phyloP scores from a whole-genome alignment of 805 yeast genomes.

The Cyberlindnera maritima region DNA sequence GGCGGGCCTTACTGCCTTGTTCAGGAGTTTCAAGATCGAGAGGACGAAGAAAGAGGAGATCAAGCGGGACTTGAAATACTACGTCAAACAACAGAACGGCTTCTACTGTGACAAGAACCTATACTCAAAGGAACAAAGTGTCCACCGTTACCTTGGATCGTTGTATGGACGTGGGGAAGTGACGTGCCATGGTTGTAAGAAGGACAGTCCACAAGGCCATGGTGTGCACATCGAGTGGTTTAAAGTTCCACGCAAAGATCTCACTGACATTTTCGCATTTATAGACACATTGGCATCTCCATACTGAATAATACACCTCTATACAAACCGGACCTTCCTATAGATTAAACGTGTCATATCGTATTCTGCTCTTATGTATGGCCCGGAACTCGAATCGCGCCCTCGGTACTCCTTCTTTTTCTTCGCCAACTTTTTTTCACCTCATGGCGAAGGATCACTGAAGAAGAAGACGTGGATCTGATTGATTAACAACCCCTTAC shows the following conservation, averaged over 20 bases:
- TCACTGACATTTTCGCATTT: conserved; percentile 10
- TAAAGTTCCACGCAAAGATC: conserved; percentile 18
- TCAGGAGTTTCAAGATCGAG: conserved; percentile 8
- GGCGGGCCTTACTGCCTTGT: conserved; percentile 3
- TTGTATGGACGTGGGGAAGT: conserved; percentile 25
- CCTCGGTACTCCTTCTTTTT: conserved; percentile 2
- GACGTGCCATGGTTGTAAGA: conserved; percentile 24
- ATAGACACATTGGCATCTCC: conserved; percentile 16
- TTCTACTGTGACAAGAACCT: conserved; percentile 15
- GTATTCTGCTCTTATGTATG: neutral
- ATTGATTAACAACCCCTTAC: neutral
- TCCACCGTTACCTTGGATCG: conserved; percentile 18
- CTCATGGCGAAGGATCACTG: neutral
- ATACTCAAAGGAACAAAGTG: conserved; percentile 17
- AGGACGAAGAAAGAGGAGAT: neutral
- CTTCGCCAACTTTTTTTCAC: conserved; percentile 4
- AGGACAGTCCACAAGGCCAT: conserved; percentile 3
- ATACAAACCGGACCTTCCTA: neutral
- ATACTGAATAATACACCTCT: neutral
- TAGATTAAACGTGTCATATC: too few relatives aligned
- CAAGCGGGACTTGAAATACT: conserved; percentile 1
- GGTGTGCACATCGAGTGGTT: conserved; percentile 30
- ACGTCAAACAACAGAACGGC: conserved; percentile 11
- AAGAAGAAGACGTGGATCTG: neutral
- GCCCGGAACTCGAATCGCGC: neutral